Evolutionary conservation across 805 yeast genomes (phyloP).

Genomic region (Hanseniaspora guilliermondii): DNA sequence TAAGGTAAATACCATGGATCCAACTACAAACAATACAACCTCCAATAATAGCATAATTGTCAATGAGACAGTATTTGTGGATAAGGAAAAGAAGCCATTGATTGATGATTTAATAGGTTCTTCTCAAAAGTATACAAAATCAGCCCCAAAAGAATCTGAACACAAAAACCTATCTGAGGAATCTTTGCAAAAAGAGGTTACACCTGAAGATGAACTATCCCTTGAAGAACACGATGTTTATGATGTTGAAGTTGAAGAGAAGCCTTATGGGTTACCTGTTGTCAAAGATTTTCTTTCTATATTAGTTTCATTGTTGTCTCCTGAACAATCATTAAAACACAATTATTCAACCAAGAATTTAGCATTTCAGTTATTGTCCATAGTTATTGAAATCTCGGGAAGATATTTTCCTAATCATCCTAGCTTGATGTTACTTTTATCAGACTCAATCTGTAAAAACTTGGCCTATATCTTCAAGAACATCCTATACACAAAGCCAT

Average conservation of each 20-base stretch:
- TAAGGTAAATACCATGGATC: constrained; percentile 42
- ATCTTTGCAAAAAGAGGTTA: not conserved
- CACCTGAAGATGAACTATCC: not conserved
- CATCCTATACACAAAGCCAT: constrained; percentile 45
- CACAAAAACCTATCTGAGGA: not conserved
- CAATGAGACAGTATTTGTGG: constrained; percentile 6
- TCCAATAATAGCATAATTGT: constrained; percentile 35
- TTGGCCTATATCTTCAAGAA: constrained; percentile 67
- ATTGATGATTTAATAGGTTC: constrained; percentile 11
- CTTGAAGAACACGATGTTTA: not conserved
- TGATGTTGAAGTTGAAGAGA: constrained; percentile 13
- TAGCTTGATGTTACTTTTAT: constrained; percentile 50
- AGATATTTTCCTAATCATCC: constrained; percentile 46
- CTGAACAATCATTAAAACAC: constrained; percentile 69
- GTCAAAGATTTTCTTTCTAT: constrained; percentile 66
- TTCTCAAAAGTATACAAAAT: constrained; percentile 14
- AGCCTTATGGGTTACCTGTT: constrained; percentile 52
- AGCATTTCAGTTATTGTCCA: constrained; percentile 62
- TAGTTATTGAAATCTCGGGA: constrained; percentile 75
- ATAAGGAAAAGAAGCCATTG: constrained; percentile 12
- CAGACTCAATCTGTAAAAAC: constrained; percentile 78
- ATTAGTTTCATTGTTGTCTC: constrained; percentile 66
- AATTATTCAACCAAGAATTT: constrained; percentile 78
- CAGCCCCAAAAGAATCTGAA: constrained; percentile 15
- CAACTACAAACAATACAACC: constrained; percentile 27